Evolutionary conservation across 2,329 filamentous ascomycete species (phyloP).

Genomic region (Rachicladosporium sp.): DNA sequence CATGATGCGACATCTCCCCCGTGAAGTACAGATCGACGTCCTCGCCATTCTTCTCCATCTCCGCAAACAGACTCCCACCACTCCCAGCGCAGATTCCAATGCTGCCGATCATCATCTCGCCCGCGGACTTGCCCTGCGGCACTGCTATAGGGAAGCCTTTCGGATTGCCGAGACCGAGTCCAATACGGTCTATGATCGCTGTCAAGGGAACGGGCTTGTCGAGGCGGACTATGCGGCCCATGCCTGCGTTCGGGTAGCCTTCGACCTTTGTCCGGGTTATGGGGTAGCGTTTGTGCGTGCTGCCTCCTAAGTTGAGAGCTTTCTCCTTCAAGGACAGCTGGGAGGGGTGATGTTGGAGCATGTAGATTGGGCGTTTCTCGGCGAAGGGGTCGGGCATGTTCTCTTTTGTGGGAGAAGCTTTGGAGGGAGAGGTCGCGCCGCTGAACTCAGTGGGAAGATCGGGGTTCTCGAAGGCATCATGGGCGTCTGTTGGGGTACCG

Average conservation of each 20-base stretch:
- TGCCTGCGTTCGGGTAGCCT: slow-evolving; percentile 40
- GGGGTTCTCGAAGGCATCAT: background rate
- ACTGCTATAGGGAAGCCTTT: slow-evolving; percentile 52
- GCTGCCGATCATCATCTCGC: slow-evolving; percentile 48
- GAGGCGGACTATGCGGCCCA: slow-evolving; percentile 50
- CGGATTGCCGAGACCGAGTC: slow-evolving; percentile 52
- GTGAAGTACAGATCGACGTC: slow-evolving; percentile 74
- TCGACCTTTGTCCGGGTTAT: slow-evolving; percentile 38
- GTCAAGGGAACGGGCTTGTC: slow-evolving; percentile 39
- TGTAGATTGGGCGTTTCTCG: slow-evolving; percentile 30
- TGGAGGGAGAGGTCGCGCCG: slow-evolving; percentile 2
- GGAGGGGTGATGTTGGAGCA: slow-evolving; percentile 37
- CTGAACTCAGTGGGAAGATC: slow-evolving; percentile 6
- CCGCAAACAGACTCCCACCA: slow-evolving; percentile 63
- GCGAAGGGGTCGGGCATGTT: slow-evolving; percentile 2
- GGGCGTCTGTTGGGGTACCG: slow-evolving; percentile 31
- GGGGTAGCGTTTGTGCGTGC: slow-evolving; percentile 38
- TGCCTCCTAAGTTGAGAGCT: slow-evolving; percentile 29
- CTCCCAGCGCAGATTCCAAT: slow-evolving; percentile 86
- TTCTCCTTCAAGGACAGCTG: slow-evolving; percentile 25
- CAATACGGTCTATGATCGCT: slow-evolving; percentile 50
- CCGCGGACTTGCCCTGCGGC: slow-evolving; percentile 44
- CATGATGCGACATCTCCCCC: slow-evolving; percentile 88
- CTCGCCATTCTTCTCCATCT: slow-evolving; percentile 30
- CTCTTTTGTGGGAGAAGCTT: slow-evolving; percentile 2